Evolutionary conservation across 2,329 filamentous ascomycete species (phyloP).

Genomic region (Lasiodiplodia sp.): DNA sequence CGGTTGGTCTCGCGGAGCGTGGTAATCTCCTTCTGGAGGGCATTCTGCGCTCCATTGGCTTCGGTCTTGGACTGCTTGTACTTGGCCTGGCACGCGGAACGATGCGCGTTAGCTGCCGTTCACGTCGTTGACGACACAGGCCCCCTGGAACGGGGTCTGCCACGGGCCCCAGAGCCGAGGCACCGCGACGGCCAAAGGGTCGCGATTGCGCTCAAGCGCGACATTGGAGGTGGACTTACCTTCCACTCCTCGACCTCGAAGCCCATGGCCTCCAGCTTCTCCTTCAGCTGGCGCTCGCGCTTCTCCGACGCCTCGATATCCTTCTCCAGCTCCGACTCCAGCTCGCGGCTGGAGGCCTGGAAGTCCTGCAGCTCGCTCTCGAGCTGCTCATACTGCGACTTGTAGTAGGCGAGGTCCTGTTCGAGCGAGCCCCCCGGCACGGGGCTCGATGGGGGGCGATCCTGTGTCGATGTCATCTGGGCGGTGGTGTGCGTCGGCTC

Average conservation of each 20-base stretch:
- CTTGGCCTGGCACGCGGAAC: constrained; percentile 71
- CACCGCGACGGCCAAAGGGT: constrained; percentile 5
- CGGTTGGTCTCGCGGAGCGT: constrained; percentile 84
- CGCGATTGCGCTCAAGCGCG: background rate
- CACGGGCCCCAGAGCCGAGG: background rate
- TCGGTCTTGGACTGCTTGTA: constrained; percentile 95
- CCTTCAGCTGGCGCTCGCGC: constrained; percentile 82
- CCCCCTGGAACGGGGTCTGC: constrained; percentile 16
- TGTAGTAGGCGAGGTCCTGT: constrained; percentile 92
- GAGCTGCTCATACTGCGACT: constrained; percentile 90
- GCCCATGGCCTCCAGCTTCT: constrained; percentile 82
- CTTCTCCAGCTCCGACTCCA: constrained; percentile 93
- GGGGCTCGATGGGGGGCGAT: constrained; percentile 43
- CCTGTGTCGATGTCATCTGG: constrained; percentile 39
- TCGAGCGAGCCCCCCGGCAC: constrained; percentile 52
- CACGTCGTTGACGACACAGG: constrained; percentile 5
- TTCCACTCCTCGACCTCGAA: constrained; percentile 99
- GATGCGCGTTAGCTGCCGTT: constrained; percentile 22
- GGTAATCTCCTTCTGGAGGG: constrained; percentile 95
- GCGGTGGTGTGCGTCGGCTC: constrained; percentile 34
- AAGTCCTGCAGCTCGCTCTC: constrained; percentile 94
- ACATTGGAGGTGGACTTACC: constrained; percentile 60
- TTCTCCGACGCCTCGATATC: constrained; percentile 96
- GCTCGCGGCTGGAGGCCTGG: constrained; percentile 88
- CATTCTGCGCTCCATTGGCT: constrained; percentile 81